Evolutionary conservation across 345 rosid species (phyloP).

Genomic region (Lumnitzera littorea): DNA sequence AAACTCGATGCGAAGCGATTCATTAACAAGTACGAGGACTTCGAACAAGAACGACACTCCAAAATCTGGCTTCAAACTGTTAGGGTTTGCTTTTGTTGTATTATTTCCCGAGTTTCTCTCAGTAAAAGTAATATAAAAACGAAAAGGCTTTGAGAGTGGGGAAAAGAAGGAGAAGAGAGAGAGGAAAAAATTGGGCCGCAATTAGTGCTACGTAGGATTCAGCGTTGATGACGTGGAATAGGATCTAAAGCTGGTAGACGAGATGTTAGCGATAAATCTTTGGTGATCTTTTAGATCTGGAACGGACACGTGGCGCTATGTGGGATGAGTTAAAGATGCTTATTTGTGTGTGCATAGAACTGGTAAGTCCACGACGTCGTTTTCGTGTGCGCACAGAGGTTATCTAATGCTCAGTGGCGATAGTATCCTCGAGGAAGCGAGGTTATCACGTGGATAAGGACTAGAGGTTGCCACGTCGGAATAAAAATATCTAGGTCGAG

Average conservation of each 20-base stretch:
- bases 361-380: slow-evolving; percentile 7
- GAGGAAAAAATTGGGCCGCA: slow-evolving; percentile 13
- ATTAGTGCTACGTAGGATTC: slow-evolving; percentile 7
- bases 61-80: background rate
- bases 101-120: background rate
- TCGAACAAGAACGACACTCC: too few species aligned
- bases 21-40: too few species aligned
- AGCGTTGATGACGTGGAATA: slow-evolving; percentile 11
- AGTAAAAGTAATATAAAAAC: background rate
- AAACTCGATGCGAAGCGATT: background rate
- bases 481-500: too few species aligned
- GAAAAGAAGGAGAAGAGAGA: slow-evolving; percentile 5
- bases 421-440: slow-evolving; percentile 1
- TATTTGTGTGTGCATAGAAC: too few species aligned
- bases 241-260: slow-evolving; percentile 26
- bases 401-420: slow-evolving; percentile 1
- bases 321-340: slow-evolving; percentile 29
- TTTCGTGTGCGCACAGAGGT: background rate
- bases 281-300: slow-evolving; percentile 15
- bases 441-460: background rate
- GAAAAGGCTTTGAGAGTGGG: slow-evolving; percentile 3
- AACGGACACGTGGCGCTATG: slow-evolving; percentile 23
- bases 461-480: too few species aligned
- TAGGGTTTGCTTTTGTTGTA: background rate
- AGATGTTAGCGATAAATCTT: slow-evolving; percentile 9